Conservation (phyloP, 345 rosid species). For the Aurinia saxatilis region DNA sequence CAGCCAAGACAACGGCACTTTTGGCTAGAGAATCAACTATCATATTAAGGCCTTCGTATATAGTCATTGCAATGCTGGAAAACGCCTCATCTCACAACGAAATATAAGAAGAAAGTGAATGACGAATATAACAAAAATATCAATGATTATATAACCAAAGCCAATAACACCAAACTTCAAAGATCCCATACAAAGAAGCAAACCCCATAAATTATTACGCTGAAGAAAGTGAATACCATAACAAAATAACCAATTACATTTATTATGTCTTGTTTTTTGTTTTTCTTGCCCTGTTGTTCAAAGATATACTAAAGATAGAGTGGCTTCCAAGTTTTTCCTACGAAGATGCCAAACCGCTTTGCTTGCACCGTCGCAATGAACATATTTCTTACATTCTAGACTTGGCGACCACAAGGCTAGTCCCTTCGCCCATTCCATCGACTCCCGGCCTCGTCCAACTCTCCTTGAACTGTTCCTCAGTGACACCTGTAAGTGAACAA, state of each 20-base stretch:
- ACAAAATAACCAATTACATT: slow-evolving; percentile 3
- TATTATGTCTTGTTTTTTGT: slow-evolving; percentile 9
- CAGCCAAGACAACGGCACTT: too few relatives aligned
- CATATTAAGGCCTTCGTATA: too few relatives aligned
- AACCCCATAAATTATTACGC: slow-evolving; percentile 21
- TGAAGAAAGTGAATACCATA: slow-evolving; percentile 1
- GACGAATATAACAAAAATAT: neutral
- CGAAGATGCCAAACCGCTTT: slow-evolving; percentile 13
- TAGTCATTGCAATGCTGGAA: neutral
- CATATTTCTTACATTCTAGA: slow-evolving; percentile 55
- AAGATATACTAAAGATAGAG: slow-evolving; percentile 19
- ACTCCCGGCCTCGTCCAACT: slow-evolving; percentile 74
- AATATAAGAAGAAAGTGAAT: neutral
- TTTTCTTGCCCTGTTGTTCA: neutral
- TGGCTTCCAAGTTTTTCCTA: slow-evolving; percentile 5
- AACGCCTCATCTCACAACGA: neutral
- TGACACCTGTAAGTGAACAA: slow-evolving; percentile 49
- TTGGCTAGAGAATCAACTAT: too few relatives aligned
- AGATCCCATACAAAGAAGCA: slow-evolving; percentile 18
- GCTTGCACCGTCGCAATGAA: neutral
- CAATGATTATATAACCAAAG: neutral
- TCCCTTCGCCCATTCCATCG: slow-evolving; percentile 37
- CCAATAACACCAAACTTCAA: slow-evolving; percentile 9
- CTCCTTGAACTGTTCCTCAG: slow-evolving; percentile 96
- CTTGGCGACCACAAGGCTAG: slow-evolving; percentile 56